These are phyloP conservation scores for Penicillium sp. DNA, from an alignment of 2,329 filamentous ascomycete genomes.

Conservation along the genomic window DNA sequence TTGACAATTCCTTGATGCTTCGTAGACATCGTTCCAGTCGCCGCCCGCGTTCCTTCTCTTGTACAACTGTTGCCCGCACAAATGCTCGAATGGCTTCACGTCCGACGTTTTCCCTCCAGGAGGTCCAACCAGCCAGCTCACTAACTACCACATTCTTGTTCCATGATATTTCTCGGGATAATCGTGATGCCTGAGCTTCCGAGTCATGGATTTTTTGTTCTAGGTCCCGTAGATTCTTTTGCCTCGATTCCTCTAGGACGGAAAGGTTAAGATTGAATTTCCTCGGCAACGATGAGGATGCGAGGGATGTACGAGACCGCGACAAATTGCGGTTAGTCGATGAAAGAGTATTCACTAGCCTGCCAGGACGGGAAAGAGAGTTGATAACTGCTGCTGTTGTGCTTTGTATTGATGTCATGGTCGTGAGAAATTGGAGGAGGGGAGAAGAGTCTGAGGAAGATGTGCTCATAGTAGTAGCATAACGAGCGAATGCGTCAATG, in stretches of 20 bases:
- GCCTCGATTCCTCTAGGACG: constrained; percentile 75
- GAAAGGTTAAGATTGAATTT: constrained; percentile 47
- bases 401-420: constrained; percentile 73
- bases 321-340: constrained; percentile 71
- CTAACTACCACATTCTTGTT: constrained; percentile 90
- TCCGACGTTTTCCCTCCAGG: constrained; percentile 75
- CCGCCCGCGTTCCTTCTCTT: constrained; percentile 73
- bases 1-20: constrained; percentile 42
- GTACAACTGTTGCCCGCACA: constrained; percentile 72
- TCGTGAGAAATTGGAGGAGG: constrained; percentile 67
- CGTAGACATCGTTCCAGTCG: constrained; percentile 76
- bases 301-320: constrained; percentile 72
- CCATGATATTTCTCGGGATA: constrained; percentile 81
- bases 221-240: constrained; percentile 76
- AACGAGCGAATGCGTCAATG: constrained; percentile 66
- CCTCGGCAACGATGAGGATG: constrained; percentile 48
- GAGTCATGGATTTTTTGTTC: constrained; percentile 72
- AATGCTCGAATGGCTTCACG: constrained; percentile 70
- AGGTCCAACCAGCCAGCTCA: constrained; percentile 92
- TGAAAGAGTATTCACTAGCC: constrained; percentile 73
- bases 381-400: constrained; percentile 77
- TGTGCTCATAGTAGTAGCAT: constrained; percentile 62
- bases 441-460: constrained; percentile 66
- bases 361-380: constrained; percentile 73
- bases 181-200: constrained; percentile 64